phyloP scores from a whole-genome alignment of 768 basidiomycete species.

The Kwoniella botswanensis region DNA sequence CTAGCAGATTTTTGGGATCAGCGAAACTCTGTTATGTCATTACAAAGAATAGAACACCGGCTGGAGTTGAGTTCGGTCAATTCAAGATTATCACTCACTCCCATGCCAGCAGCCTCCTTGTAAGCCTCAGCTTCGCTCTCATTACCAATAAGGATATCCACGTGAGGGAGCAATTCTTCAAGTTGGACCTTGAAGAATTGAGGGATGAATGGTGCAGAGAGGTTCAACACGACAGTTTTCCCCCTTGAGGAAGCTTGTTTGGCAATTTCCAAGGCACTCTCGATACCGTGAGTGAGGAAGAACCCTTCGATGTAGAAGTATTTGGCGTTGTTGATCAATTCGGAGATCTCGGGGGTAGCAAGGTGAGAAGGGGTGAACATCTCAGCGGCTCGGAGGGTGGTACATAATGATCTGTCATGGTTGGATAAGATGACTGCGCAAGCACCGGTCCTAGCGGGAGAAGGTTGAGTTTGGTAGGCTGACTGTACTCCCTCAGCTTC shows the following conservation, averaged over 20 bases:
- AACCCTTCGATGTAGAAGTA: slow-evolving; percentile 94
- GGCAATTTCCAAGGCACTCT: slow-evolving; percentile 72
- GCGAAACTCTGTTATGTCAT: no score
- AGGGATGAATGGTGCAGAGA: slow-evolving; percentile 96
- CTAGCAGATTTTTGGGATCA: slow-evolving; percentile 9
- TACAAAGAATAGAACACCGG: no score
- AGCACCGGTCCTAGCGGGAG: slow-evolving; percentile 83
- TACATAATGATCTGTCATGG: slow-evolving; percentile 90
- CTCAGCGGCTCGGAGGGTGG: slow-evolving; percentile 87
- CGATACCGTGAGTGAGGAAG: slow-evolving; percentile 92
- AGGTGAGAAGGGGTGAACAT: slow-evolving; percentile 84
- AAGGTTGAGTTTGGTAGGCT: slow-evolving; percentile 85
- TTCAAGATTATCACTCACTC: slow-evolving; percentile 57
- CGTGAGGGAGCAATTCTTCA: slow-evolving; percentile 77
- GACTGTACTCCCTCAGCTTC: slow-evolving; percentile 85
- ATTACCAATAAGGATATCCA: slow-evolving; percentile 93
- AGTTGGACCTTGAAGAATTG: slow-evolving; percentile 88
- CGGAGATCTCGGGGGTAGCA: slow-evolving; percentile 72
- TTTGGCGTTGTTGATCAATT: slow-evolving; percentile 77
- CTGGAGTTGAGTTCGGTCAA: not conserved
- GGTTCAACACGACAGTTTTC: slow-evolving; percentile 89
- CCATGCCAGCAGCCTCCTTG: slow-evolving; percentile 73
- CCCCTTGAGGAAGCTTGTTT: slow-evolving; percentile 74
- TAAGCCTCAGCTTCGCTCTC: slow-evolving; percentile 91
- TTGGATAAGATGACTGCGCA: slow-evolving; percentile 95